These are phyloP conservation scores for Saksenaea oblongispora DNA, from an alignment of 371 early-diverging fungal species.

Conservation along the genomic window DNA sequence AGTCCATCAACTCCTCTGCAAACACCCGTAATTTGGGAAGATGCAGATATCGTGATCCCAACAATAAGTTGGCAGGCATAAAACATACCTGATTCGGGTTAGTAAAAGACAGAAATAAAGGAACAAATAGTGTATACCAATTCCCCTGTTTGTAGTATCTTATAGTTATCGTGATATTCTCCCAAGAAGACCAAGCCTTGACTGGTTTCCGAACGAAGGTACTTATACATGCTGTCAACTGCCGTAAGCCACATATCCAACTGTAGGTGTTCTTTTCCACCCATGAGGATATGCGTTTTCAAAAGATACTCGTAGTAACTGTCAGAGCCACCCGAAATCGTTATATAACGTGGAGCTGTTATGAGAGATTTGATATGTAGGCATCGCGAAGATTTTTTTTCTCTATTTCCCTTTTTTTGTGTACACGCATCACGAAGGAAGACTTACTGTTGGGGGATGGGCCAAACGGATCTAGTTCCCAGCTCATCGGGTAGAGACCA, in stretches of 20 bases:
- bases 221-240: slow-evolving; percentile 46
- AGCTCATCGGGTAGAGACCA: slow-evolving; percentile 72
- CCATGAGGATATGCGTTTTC: slow-evolving; percentile 63
- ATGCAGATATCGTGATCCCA: slow-evolving; percentile 30
- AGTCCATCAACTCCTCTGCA: slow-evolving; percentile 37
- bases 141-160: slow-evolving; percentile 34
- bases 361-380: neutral
- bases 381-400: no score
- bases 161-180: slow-evolving; percentile 22
- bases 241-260: slow-evolving; percentile 44
- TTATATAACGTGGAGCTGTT: slow-evolving; percentile 34
- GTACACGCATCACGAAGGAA: neutral
- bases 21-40: slow-evolving; percentile 14
- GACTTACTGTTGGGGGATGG: slow-evolving; percentile 45
- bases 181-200: slow-evolving; percentile 35
- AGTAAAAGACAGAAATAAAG: neutral
- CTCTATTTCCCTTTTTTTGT: neutral
- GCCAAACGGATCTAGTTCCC: slow-evolving; percentile 32
- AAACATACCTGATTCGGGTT: slow-evolving; percentile 37
- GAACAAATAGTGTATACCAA: slow-evolving; percentile 26
- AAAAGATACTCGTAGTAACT: slow-evolving; percentile 88
- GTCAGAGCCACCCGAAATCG: slow-evolving; percentile 71
- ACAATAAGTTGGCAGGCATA: slow-evolving; percentile 44
- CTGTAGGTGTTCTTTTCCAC: slow-evolving; percentile 46
- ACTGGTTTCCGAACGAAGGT: slow-evolving; percentile 39